A percentile compares a stretch with the other conserved stretches of the same genome.
phyloP scores from a whole-genome alignment of 2,329 filamentous ascomycete species.

The Calonectria crousiana region DNA sequence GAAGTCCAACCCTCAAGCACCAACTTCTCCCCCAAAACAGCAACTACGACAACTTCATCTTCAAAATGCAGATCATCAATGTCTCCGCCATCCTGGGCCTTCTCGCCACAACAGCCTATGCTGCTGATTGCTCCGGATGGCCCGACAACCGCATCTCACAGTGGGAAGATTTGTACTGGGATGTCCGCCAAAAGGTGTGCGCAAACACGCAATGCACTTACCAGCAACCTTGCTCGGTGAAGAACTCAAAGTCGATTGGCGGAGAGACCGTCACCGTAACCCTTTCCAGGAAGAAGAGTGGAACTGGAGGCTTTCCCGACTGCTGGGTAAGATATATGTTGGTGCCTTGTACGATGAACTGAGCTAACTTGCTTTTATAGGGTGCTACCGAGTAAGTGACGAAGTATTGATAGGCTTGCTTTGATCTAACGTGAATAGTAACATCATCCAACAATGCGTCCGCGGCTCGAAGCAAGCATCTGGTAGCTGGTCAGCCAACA shows the following conservation, averaged over 20 bases:
- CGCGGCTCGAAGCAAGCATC: slow-evolving; percentile 1
- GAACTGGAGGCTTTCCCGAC: slow-evolving; percentile 27
- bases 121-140: slow-evolving; percentile 28
- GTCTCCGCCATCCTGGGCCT: slow-evolving; percentile 14
- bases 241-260: not conserved
- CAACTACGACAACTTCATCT: not conserved
- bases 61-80: slow-evolving; percentile 27
- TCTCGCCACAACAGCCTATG: slow-evolving; percentile 11
- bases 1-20: not conserved
- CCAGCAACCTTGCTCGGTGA: slow-evolving; percentile 27
- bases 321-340: slow-evolving; percentile 28
- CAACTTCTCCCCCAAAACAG: not conserved
- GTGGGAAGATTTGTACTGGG: slow-evolving; percentile 26
- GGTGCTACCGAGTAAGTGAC: slow-evolving; percentile 28
- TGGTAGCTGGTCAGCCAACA: slow-evolving; percentile 17
- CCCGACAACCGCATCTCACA: not conserved
- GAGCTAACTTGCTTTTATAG: slow-evolving; percentile 4
- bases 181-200: slow-evolving; percentile 30
- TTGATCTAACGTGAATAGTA: slow-evolving; percentile 9
- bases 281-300: slow-evolving; percentile 25
- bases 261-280: slow-evolving; percentile 23
- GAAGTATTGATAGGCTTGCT: too few relatives aligned
- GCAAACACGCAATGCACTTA: slow-evolving; percentile 24
- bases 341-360: accelerated
- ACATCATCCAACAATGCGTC: slow-evolving; percentile 32